phyloP scores from a whole-genome alignment of 1,284 basidiomycete species.

The Cutaneotrichosporon cavernicola region DNA sequence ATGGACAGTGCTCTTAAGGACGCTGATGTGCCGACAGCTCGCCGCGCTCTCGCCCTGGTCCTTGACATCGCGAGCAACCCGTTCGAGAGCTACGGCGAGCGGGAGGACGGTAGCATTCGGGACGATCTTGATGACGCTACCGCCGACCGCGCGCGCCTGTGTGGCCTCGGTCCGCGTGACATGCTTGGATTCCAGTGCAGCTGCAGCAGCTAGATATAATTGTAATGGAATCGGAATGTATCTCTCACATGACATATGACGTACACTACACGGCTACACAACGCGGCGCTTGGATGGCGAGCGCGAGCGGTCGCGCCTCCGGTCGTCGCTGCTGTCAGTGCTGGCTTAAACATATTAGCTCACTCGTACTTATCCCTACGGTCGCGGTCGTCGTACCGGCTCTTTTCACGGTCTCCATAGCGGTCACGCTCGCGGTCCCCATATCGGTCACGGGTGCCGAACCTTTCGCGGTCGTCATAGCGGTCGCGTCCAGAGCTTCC shows the following conservation, averaged over 20 bases:
- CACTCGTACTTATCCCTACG: conserved; percentile 26
- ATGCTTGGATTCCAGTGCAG: conserved; percentile 91
- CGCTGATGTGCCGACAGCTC: conserved; percentile 42
- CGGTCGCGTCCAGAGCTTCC: conserved; percentile 29
- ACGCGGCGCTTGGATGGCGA: conserved; percentile 30
- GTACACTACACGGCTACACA: conserved; percentile 16
- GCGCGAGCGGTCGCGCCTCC: conserved; percentile 24
- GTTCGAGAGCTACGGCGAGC: conserved; percentile 75
- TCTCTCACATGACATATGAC: not conserved
- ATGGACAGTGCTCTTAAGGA: conserved; percentile 68
- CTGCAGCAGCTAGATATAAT: conserved; percentile 67
- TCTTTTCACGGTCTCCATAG: conserved; percentile 54
- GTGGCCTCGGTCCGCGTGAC: conserved; percentile 69
- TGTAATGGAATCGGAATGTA: conserved; percentile 10
- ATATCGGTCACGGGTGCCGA: conserved; percentile 21
- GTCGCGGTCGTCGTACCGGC: conserved; percentile 32
- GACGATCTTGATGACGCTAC: conserved; percentile 54
- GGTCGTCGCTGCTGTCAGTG: conserved; percentile 21
- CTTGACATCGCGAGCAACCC: conserved; percentile 69
- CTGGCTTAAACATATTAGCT: not conserved
- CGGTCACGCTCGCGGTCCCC: conserved; percentile 53
- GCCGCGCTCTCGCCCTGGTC: conserved; percentile 30
- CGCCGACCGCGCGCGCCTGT: conserved; percentile 69
- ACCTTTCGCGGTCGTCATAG: conserved; percentile 22
- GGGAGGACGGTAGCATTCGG: conserved; percentile 68